These are phyloP conservation scores for Gossypium raimondii DNA, from an alignment of 345 rosid species.

Conservation along the genomic window DNA sequence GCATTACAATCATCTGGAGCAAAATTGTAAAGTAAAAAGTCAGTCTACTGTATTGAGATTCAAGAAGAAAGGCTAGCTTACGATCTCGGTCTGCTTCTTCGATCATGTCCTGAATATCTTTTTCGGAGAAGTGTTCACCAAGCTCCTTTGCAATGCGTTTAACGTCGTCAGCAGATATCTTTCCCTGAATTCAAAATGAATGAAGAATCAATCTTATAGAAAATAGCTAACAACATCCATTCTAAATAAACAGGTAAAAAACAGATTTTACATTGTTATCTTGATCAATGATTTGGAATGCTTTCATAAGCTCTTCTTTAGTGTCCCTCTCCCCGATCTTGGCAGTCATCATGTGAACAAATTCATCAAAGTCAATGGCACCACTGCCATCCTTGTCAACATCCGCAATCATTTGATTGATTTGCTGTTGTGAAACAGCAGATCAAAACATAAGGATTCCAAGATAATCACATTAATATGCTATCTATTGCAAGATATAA, in stretches of 20 bases:
- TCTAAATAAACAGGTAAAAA: slow-evolving; percentile 2
- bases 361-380: slow-evolving; percentile 93
- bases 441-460: neutral
- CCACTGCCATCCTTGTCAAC: slow-evolving; percentile 98
- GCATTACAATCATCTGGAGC: neutral
- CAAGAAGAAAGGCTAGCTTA: slow-evolving; percentile 31
- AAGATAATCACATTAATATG: neutral
- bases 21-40: neutral
- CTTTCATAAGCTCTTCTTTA: slow-evolving; percentile 83
- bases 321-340: slow-evolving; percentile 96
- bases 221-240: neutral
- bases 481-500: neutral
- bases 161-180: slow-evolving; percentile 64
- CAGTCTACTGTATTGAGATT: neutral
- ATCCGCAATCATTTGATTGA: slow-evolving; percentile 91
- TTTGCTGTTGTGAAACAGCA: slow-evolving; percentile 51
- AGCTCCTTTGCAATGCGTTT: slow-evolving; percentile 66
- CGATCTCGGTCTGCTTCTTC: slow-evolving; percentile 80
- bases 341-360: slow-evolving; percentile 93
- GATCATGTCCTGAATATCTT: slow-evolving; percentile 73
- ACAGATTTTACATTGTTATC: slow-evolving; percentile 62
- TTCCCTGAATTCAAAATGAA: slow-evolving; percentile 44
- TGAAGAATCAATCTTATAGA: neutral
- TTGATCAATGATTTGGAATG: slow-evolving; percentile 75
- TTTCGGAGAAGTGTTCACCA: slow-evolving; percentile 72